Evolutionary conservation across 768 basidiomycete genomes (phyloP).

Genomic region (Mycena indigotica): DNA sequence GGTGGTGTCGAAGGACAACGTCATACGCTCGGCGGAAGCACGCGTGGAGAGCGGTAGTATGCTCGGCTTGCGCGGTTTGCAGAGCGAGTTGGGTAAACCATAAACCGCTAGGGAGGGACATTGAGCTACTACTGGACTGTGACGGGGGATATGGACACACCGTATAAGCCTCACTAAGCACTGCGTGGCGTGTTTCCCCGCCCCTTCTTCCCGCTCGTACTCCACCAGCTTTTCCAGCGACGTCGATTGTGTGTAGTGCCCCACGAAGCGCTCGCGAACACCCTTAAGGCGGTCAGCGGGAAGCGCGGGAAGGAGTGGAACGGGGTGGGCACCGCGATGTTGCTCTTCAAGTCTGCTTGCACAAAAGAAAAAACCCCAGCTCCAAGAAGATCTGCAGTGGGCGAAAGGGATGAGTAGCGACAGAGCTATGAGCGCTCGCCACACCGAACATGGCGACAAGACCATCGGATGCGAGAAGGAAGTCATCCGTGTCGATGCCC

Average conservation of each 20-base stretch:
- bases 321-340: conserved; percentile 54
- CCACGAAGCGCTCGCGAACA: conserved; percentile 54
- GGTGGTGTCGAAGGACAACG: conserved; percentile 64
- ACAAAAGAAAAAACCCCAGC: conserved; percentile 73
- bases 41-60: conserved; percentile 53
- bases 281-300: conserved; percentile 46
- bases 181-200: conserved; percentile 51
- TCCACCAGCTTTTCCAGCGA: conserved; percentile 66
- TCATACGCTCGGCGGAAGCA: conserved; percentile 78
- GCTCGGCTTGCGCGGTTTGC: conserved; percentile 62
- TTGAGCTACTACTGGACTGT: conserved; percentile 6
- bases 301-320: conserved; percentile 10
- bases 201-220: conserved; percentile 45
- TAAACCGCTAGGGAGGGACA: conserved; percentile 53
- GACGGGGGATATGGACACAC: conserved; percentile 40
- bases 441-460: conserved; percentile 73
- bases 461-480: conserved; percentile 89
- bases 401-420: conserved; percentile 34
- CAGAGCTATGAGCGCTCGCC: conserved; percentile 24
- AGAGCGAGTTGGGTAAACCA: conserved; percentile 69
- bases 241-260: conserved; percentile 41
- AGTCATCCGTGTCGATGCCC: conserved; percentile 78
- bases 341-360: conserved; percentile 67
- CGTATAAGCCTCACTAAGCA: conserved; percentile 69
- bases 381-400: conserved; percentile 66